phyloP scores from a whole-genome alignment of 441 rosid species.

The Gossypium davidsonii region DNA sequence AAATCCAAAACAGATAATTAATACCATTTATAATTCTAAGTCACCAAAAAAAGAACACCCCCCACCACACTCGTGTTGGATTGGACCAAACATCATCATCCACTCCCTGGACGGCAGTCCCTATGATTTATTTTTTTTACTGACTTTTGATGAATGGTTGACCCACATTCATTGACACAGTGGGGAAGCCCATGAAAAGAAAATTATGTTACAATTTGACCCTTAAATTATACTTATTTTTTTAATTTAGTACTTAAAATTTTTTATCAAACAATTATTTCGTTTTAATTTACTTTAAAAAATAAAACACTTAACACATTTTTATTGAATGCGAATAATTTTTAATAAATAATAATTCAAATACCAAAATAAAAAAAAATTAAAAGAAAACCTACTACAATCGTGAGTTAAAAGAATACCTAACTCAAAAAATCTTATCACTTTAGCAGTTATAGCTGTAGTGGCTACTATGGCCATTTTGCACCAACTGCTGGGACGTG shows the following conservation, averaged over 20 bases:
- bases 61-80: not conserved
- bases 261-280: too few relatives aligned
- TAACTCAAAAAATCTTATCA: conserved; percentile 30
- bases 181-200: conserved; percentile 13
- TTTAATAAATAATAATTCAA: too few relatives aligned
- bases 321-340: too few relatives aligned
- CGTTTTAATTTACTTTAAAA: too few relatives aligned
- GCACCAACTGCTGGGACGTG: conserved; percentile 43
- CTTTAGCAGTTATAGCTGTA: conserved; percentile 45
- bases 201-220: too few relatives aligned
- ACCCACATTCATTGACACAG: conserved; percentile 6
- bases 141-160: not conserved
- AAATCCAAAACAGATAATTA: too few relatives aligned
- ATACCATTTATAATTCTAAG: not conserved
- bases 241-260: too few relatives aligned
- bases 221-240: too few relatives aligned
- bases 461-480: conserved; percentile 39
- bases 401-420: conserved; percentile 28
- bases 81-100: conserved; percentile 19
- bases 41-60: not conserved
- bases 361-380: too few relatives aligned
- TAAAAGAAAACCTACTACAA: too few relatives aligned
- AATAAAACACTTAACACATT: too few relatives aligned
- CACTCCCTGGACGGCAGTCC: conserved; percentile 22
- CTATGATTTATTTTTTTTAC: not conserved